A percentile compares a stretch with the other conserved stretches of the same genome.
phyloP scores from a whole-genome alignment of 352 stramenopile genomes.

The Pythium plurisporium region DNA sequence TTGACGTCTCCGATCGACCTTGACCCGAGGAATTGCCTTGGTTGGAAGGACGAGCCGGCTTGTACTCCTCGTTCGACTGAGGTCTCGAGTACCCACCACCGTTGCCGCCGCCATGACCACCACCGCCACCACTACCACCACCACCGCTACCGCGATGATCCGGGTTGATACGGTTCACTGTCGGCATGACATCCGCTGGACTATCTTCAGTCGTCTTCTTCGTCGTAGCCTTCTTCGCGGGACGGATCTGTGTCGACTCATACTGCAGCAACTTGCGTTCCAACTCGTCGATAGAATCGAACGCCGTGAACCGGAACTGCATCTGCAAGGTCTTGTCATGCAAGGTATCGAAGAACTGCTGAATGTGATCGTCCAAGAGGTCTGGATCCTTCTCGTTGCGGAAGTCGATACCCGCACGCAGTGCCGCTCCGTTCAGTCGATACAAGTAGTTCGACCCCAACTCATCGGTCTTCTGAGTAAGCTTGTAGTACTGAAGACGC shows the following conservation, averaged over 20 bases:
- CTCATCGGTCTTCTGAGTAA: conserved; percentile 21
- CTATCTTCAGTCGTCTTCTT: not conserved
- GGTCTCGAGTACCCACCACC: not conserved
- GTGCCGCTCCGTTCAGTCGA: conserved; percentile 12
- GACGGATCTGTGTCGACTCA: conserved; percentile 7
- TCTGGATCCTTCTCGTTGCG: not conserved
- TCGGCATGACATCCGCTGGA: not conserved
- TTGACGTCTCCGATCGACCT: not conserved
- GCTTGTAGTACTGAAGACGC: conserved; percentile 9
- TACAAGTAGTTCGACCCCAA: conserved; percentile 18
- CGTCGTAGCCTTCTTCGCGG: not conserved
- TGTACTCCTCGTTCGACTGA: not conserved
- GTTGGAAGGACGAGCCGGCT: not conserved
- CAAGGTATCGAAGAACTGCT: conserved; percentile 19
- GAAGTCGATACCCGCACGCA: conserved; percentile 9
- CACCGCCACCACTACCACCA: not conserved
- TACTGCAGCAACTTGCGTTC: conserved; percentile 15
- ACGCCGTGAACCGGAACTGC: conserved; percentile 11
- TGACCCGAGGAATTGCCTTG: not conserved
- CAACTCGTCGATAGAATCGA: conserved; percentile 12
- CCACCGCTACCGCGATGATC: not conserved
- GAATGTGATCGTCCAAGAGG: conserved; percentile 10
- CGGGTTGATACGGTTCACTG: not conserved
- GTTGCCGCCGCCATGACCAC: not conserved
- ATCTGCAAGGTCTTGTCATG: conserved; percentile 15